A percentile compares a stretch with the other conserved stretches of the same genome.
phyloP scores from a whole-genome alignment of 1,284 basidiomycete genomes.

The Rhodotorula sp. region DNA sequence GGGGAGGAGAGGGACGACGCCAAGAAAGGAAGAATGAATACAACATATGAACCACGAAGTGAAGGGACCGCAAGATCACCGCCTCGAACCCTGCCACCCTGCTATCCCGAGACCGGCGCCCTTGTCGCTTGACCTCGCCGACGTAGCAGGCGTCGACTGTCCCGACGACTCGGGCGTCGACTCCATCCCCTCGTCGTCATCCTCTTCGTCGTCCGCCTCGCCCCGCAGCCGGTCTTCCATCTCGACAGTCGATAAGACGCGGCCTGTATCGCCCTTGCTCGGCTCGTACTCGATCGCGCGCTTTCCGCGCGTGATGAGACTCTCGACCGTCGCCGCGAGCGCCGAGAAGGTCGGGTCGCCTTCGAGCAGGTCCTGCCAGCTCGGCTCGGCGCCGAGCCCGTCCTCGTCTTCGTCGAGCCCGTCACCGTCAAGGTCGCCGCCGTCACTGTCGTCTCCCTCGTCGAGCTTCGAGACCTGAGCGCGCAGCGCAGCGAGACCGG shows the following conservation, averaged over 20 bases:
- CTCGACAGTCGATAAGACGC: slow-evolving; percentile 29
- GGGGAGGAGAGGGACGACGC: background rate
- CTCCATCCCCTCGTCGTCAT: slow-evolving; percentile 3
- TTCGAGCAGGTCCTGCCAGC: slow-evolving; percentile 43
- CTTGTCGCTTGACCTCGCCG: background rate
- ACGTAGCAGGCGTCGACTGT: background rate
- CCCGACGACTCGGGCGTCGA: background rate
- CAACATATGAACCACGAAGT: background rate
- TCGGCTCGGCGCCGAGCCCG: slow-evolving; percentile 13
- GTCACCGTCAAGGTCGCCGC: background rate
- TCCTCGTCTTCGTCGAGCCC: slow-evolving; percentile 11
- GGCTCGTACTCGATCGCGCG: slow-evolving; percentile 37
- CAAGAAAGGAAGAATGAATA: background rate
- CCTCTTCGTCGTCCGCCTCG: background rate
- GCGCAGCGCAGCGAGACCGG: background rate
- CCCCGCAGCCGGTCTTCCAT: slow-evolving; percentile 23
- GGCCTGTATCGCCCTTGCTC: slow-evolving; percentile 11
- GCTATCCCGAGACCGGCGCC: background rate
- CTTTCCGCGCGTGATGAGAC: slow-evolving; percentile 33
- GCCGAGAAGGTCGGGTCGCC: slow-evolving; percentile 40
- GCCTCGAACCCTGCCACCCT: background rate
- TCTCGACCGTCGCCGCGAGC: slow-evolving; percentile 36
- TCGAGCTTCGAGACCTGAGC: slow-evolving; percentile 1
- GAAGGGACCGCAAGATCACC: background rate
- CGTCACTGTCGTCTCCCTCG: slow-evolving; percentile 12